Base-by-base conservation (phyloP, 208 protist genomes). In the Leishmania tarentolae region DNA sequence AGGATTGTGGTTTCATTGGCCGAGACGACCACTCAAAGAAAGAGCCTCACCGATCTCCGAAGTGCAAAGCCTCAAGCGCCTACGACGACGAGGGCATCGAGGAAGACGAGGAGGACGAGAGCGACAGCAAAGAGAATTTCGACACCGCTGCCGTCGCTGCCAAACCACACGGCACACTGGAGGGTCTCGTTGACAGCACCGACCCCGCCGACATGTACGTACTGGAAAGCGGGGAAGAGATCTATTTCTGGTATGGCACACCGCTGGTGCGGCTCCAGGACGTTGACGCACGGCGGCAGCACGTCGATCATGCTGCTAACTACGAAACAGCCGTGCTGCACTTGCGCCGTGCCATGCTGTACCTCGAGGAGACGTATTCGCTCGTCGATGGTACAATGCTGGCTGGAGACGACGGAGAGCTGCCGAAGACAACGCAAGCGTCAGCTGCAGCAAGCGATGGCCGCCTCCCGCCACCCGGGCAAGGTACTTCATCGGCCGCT, bases 341-440 rank as follows among this genome's bases (percentile, higher is more conserved):
- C 78, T 83, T 97, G 71, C 94, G 94, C 1, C 92, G 92, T 19
- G 94, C 94, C 5, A 94, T 97, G 93, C 83, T 95, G 3, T 97
- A 95, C 77, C 70, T 97, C 56, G 93, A 96, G 79, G 93, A 96
- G 84, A 89, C 92, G 59, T 96, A 96, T 83, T 90, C 96, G 61
- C 65, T 97, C 46, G 81, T 92, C 74, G 59, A 87, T 7, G 94
- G 91, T 37, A 85, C 79, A 28, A 78, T 90, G 72, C 75, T 92
- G 63, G 86, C 81, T 17, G 83, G 78, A 19, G 89, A 92, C 42
- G 83, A 87, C 75, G 80, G 73, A 13, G 73, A 83, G 42, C 46
- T 68, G 40, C 44, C 72, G 28, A 75, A 9, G 59, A 21, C 56
- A 40, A 9, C 68, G 35, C 59, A 63, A 28, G 35, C 35, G 47